Evolutionary conservation across 768 basidiomycete species (phyloP), one percentile per base, ranked within the genome.

Genomic region (Macrolepiota albuminosa): DNA sequence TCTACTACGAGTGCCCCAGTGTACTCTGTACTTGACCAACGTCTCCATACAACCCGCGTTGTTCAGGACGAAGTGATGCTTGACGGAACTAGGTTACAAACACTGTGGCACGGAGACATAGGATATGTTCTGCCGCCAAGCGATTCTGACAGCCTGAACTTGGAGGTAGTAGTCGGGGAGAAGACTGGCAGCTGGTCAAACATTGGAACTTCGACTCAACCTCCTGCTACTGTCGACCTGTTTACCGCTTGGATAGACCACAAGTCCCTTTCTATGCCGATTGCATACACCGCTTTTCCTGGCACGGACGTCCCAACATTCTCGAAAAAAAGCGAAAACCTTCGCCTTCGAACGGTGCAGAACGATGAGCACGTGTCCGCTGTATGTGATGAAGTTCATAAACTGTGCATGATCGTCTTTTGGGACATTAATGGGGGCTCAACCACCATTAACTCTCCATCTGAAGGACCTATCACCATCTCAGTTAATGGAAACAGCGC

Each of bases 1-100:
- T 81, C 82, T 0, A 73, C 71, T 5, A 75, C 75, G 37, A 69
- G 67, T 53, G 77, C 80, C 2, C 75, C 83, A 2, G 78, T 89
- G 14, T 78, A 81, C 68, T 82, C 84, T 29, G 86, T 89, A 50
- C 80, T 91, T 26, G 88, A 91, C 68, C 87, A 90, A 67, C 79
- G 80, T 59, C 79, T 75, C 4, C 77, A 74, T 50, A 69, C 63
- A 29, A 82, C 79, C 6, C 18, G 61, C 3, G 73, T 87, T 24
- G 68, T 77, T 46, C 70, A 85, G 24, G 71, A 85, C 64, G 76
- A 76, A 13, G 16, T 53, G 9, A 31, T 37, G 7, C 36, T 66
- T 36, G 42, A 55, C 42, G 61, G 45, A 53, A 60, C 16, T 48
- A 61, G 59, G 26, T 68, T 70, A 3, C 66, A 68, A 7, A 76